Percentiles rank a stretch among this genome's conserved stretches.
Conservation (phyloP, 2,329 filamentous ascomycete species). For the Curvularia sp. region DNA sequence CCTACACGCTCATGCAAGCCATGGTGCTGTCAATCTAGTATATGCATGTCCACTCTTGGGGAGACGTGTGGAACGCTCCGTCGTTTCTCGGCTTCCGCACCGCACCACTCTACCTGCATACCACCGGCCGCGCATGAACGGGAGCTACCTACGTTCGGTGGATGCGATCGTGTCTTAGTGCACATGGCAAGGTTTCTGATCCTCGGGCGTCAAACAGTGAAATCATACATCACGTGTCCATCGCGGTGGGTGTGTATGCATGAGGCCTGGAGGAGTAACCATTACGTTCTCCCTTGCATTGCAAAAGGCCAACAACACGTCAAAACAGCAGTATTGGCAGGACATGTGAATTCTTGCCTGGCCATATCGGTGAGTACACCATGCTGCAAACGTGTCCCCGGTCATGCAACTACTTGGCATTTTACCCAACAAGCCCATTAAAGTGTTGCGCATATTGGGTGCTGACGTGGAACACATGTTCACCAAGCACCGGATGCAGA, state of each 20-base stretch:
- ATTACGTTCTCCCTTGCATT: neutral
- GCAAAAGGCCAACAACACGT: neutral
- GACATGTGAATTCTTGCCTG: neutral
- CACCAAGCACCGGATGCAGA: neutral
- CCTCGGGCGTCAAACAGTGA: slow-evolving; percentile 4
- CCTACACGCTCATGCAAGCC: slow-evolving; percentile 11
- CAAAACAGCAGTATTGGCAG: neutral
- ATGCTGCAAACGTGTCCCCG: neutral
- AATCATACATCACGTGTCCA: slow-evolving; percentile 14
- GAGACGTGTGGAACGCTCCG: slow-evolving; percentile 4
- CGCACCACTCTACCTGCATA: slow-evolving; percentile 10
- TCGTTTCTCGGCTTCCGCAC: slow-evolving; percentile 14
- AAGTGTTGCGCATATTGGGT: neutral
- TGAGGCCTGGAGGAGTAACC: neutral
- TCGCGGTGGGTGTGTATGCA: neutral
- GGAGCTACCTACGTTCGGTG: slow-evolving; percentile 14
- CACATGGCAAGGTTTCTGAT: neutral
- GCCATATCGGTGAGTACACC: neutral
- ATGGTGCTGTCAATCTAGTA: slow-evolving; percentile 12
- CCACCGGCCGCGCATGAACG: slow-evolving; percentile 14
- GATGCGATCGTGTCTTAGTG: slow-evolving; percentile 1
- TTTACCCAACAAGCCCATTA: neutral
- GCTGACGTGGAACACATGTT: slow-evolving; percentile 6
- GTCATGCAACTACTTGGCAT: slow-evolving; percentile 3
- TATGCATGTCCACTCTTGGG: slow-evolving; percentile 11